Percentiles rank a stretch among this genome's conserved stretches.
phyloP scores from a whole-genome alignment of 1,284 basidiomycete species.

The Cutaneotrichosporon sp. region DNA sequence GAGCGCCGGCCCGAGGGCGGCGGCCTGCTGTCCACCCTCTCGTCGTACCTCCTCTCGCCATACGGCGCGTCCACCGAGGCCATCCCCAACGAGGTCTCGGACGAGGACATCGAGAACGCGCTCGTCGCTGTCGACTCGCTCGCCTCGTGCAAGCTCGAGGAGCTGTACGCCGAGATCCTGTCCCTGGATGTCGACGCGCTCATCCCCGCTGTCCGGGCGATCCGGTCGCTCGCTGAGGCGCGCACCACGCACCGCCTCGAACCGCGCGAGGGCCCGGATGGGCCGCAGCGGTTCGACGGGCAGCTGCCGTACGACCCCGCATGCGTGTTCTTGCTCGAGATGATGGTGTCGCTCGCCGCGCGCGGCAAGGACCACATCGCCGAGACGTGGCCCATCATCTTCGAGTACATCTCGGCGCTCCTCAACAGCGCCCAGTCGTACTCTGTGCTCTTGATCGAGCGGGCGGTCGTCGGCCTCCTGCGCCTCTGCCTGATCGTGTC shows the following conservation, averaged over 20 bases:
- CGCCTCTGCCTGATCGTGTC: conserved; percentile 77
- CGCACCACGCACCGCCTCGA: conserved; percentile 42
- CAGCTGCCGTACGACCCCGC: conserved; percentile 87
- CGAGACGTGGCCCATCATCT: conserved; percentile 89
- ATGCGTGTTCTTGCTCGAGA: conserved; percentile 90
- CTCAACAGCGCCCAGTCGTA: conserved; percentile 76
- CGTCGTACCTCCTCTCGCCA: conserved; percentile 95
- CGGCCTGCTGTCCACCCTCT: conserved; percentile 88
- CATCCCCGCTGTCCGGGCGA: conserved; percentile 75
- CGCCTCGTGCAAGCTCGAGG: conserved; percentile 87
- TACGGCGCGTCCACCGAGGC: conserved; percentile 73
- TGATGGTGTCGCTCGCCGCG: conserved; percentile 83
- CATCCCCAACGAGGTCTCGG: conserved; percentile 70
- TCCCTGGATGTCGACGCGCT: conserved; percentile 75
- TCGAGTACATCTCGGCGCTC: conserved; percentile 83
- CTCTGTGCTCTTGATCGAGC: conserved; percentile 86
- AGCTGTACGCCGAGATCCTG: conserved; percentile 90
- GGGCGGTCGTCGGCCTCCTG: conserved; percentile 89
- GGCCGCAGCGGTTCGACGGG: conserved; percentile 47
- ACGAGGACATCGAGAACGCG: conserved; percentile 89
- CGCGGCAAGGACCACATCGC: conserved; percentile 74
- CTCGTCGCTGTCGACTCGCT: conserved; percentile 95
- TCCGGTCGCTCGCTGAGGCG: conserved; percentile 82
- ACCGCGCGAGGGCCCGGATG: conserved; percentile 62
- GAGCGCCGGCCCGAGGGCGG: conserved; percentile 78